These are phyloP conservation scores for Nissolia schottii DNA, from an alignment of 306 rosid genomes.

Conservation along the genomic window DNA sequence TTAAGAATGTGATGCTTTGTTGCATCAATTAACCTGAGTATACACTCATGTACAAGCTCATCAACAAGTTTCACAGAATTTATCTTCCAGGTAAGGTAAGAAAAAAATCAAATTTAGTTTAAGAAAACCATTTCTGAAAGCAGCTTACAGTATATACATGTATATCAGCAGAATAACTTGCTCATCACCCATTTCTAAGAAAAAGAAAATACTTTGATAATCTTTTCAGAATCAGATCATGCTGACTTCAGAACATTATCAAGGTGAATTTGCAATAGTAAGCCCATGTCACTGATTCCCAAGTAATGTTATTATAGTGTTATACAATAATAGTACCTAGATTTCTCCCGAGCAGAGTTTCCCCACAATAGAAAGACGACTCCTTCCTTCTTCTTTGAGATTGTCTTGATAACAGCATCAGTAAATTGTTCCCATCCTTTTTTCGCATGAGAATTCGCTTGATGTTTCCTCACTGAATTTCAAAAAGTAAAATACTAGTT, in stretches of 20 bases:
- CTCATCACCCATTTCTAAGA: not conserved
- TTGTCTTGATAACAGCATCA: slow-evolving; percentile 73
- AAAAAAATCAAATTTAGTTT: not conserved
- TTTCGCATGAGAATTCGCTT: slow-evolving; percentile 90
- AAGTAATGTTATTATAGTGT: not conserved
- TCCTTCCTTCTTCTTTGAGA: slow-evolving; percentile 80
- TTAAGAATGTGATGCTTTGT: slow-evolving; percentile 78
- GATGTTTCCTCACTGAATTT: slow-evolving; percentile 76
- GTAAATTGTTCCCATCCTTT: slow-evolving; percentile 98
- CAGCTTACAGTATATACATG: not conserved
- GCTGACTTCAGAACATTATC: not conserved
- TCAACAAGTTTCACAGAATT: slow-evolving; percentile 5
- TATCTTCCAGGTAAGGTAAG: not conserved
- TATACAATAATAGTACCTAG: slow-evolving; percentile 41
- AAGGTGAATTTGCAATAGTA: not conserved
- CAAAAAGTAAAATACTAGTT: slow-evolving; percentile 9
- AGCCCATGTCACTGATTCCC: not conserved
- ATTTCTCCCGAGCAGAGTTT: slow-evolving; percentile 81
- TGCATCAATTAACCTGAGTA: slow-evolving; percentile 69
- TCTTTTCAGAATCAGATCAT: not conserved
- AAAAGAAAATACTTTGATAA: not conserved
- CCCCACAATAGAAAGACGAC: slow-evolving; percentile 94
- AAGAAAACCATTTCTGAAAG: slow-evolving; percentile 11
- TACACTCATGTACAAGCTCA: slow-evolving; percentile 14
- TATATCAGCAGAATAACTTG: not conserved